Base-by-base conservation (phyloP, 768 basidiomycete species). In the Lyophyllum decastes region DNA sequence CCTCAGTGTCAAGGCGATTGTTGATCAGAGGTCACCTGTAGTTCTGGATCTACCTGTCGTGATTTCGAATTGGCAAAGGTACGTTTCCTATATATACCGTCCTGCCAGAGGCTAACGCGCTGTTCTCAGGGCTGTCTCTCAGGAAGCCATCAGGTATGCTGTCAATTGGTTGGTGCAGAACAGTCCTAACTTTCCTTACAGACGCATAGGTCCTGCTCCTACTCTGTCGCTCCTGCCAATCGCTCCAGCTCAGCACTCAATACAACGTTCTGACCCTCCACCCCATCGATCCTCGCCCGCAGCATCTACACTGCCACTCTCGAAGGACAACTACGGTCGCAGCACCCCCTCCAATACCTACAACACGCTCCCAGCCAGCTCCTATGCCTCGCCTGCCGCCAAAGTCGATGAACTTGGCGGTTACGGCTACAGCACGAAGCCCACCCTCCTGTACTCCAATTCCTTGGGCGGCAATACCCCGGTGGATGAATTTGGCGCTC, bases 61-160 rank as follows among this genome's bases (percentile, higher is more conserved):
- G 45, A 78, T 94, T 34, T 92, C 92, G 4, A 93, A 93, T 64
- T 94, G 92, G 92, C 89, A 89, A 63, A 83, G 88, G 91, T 89
- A 59, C 45, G 86, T 73, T 33, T 24, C 49, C 14, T 43, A 7
- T 12, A 9, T 6, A 10, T 47, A 54, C 19, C 27, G 30, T 30
- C 10, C 16, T 54, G 33, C 55, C 54, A 30, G 19, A 60, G 53
- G 22, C 21, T 57, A 16, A 53, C 58, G 11, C 52, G 52, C 46
- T 40, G 54, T 26, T 14, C 57, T 33, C 59, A 92, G 92, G 65
- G 76, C 76, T 44, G 87, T 90, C 8, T 92, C 90, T 1, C 74
- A 80, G 17, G 90, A 92, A 70, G 89, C 90, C 27, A 78, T 90
- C 55, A 82, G 67, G 79, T 79, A 64, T 40, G 58, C 47, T 1